These are phyloP conservation scores for Morella rubra DNA, from an alignment of 306 rosid species.

Conservation along the genomic window DNA sequence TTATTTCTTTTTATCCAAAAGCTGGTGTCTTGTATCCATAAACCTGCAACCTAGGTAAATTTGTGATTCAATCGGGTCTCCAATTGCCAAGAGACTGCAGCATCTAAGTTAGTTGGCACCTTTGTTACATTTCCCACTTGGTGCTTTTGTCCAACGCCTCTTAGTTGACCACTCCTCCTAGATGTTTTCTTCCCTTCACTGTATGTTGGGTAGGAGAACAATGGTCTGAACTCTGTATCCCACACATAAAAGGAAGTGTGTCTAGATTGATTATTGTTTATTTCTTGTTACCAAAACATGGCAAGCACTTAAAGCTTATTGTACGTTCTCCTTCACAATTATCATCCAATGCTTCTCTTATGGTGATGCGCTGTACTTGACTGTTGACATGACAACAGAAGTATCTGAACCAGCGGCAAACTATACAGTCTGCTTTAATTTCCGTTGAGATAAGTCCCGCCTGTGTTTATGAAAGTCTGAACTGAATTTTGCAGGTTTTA, in stretches of 20 bases:
- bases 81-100: not conserved
- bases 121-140: not conserved
- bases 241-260: too few relatives aligned
- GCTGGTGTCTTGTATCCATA: not conserved
- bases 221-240: too few relatives aligned
- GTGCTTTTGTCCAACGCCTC: not conserved
- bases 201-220: not conserved
- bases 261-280: too few relatives aligned
- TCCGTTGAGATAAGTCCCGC: not conserved
- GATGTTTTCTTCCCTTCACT: not conserved
- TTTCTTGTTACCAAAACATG: not conserved
- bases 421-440: not conserved
- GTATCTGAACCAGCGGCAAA: not conserved
- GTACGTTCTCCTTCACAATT: not conserved
- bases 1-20: not conserved
- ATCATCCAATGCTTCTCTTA: not conserved
- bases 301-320: not conserved
- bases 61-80: not conserved
- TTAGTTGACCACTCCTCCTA: not conserved
- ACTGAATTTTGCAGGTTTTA: slow-evolving; percentile 59
- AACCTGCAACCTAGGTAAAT: not conserved
- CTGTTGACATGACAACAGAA: not conserved
- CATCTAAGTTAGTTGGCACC: not conserved
- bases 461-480: slow-evolving; percentile 6
- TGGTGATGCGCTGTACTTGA: not conserved